A percentile compares a stretch with the other conserved stretches of the same genome.
phyloP scores from a whole-genome alignment of 83 land plant genomes.

The Picea mariana region DNA sequence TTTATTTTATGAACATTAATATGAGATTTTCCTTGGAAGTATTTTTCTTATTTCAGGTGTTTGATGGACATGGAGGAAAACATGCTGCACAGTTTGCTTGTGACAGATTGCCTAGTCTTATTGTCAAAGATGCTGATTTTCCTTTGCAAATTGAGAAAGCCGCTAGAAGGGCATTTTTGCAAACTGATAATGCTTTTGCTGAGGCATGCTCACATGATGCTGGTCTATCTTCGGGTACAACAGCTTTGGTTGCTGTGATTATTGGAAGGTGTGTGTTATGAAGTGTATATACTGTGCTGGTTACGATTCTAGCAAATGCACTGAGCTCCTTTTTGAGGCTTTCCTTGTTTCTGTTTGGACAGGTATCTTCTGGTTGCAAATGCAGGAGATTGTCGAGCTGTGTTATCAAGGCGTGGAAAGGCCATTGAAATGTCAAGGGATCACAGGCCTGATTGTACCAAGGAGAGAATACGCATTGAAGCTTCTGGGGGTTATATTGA shows the following conservation, averaged over 20 bases:
- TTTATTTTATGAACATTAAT: too few species aligned
- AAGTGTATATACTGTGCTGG: too few species aligned
- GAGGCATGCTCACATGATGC: conserved; percentile 44
- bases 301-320: neutral
- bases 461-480: conserved; percentile 68
- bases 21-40: too few species aligned
- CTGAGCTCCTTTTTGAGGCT: neutral
- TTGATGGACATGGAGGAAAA: conserved; percentile 88
- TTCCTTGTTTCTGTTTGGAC: neutral
- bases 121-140: conserved; percentile 73
- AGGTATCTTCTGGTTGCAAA: conserved; percentile 76
- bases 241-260: conserved; percentile 75
- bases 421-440: conserved; percentile 87
- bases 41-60: conserved; percentile 65
- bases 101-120: conserved; percentile 61
- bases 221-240: conserved; percentile 68
- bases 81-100: conserved; percentile 73
- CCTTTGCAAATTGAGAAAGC: conserved; percentile 66
- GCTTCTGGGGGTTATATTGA: conserved; percentile 70
- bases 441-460: conserved; percentile 60
- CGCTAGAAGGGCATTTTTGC: conserved; percentile 56
- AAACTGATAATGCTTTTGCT: conserved; percentile 61
- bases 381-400: conserved; percentile 94
- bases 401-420: conserved; percentile 63
- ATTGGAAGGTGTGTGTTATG: conserved; percentile 57